Base-by-base conservation (phyloP, 2,329 filamentous ascomycete species). In the Aspergillus pseudotamarii region DNA sequence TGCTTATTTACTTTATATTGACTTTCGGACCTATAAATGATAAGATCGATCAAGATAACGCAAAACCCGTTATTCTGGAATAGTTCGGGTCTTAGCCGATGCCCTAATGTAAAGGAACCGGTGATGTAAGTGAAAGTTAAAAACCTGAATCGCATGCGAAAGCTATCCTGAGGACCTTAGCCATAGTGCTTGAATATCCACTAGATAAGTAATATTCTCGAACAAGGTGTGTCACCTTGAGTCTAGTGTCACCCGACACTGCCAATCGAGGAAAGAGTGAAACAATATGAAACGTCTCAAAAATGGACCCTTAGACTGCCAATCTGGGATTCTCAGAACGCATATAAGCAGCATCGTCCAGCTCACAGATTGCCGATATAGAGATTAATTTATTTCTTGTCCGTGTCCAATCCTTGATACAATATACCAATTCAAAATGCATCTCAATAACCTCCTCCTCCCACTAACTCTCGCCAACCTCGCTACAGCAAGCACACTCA, bases 381-480 rank as follows among this genome's bases (percentile, higher is more conserved):
- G 4, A 26, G 26, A 26, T 26, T 6, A 10, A 8, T 2, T 2
- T 19, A 8, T 19, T 38, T 38, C 16, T 19, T 19, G 6, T 16
- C 2, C 16, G 0, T 8, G 0, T 19, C 14, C 12, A 30, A 6
- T 26, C 4, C 14, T 1, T 12, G 3, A n/a, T 14, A 0, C 14
- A 10, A 19, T 28, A n/a, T 12, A 21, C 0, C 16, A 53, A 6
- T 26, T 46, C 48, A 26, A 36, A 34, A 54, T 54, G 30, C n/a
- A n/a, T 16, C 14, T 16, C 30, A 12, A 23, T 1, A 36, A 4
- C 30, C 1, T 54, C 50, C n/a, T 36, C 30, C 50, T 53, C 19
- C 0, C 23, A 8, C 8, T 54, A 21, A 34, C 50, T n/a, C 2
- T 36, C 1, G 36, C 30, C 2, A 12, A 6, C 10, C 11, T 54